Evolutionary conservation across 2,329 filamentous ascomycete genomes (phyloP).

Genomic region (Aaosphaeria arxii): DNA sequence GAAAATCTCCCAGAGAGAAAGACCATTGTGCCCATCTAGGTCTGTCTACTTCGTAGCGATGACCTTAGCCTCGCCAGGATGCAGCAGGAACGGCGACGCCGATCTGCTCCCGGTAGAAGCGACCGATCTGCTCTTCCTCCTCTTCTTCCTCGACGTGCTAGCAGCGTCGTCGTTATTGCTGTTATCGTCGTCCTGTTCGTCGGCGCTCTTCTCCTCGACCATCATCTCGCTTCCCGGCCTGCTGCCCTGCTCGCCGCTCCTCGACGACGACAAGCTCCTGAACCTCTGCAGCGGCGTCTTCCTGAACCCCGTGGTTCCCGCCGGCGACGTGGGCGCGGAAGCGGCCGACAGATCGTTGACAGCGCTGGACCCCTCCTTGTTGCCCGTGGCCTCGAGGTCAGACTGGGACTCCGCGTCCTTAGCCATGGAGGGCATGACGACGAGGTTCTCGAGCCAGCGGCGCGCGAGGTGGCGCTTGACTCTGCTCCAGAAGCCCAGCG

Average conservation of each 20-base stretch:
- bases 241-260: conserved; percentile 19
- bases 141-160: too few species aligned
- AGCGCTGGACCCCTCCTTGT: conserved; percentile 19
- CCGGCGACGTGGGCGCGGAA: conserved; percentile 34
- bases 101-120: too few species aligned
- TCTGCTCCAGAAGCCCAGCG: conserved; percentile 38
- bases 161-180: too few species aligned
- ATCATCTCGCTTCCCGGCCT: conserved; percentile 31
- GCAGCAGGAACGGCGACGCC: too few species aligned
- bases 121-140: too few species aligned
- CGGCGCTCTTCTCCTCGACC: conserved; percentile 39
- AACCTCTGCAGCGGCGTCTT: conserved; percentile 14
- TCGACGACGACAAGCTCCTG: conserved; percentile 32
- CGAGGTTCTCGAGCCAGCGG: conserved; percentile 41
- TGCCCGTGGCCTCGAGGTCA: conserved; percentile 2
- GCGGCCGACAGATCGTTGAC: conserved; percentile 32
- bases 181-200: conserved; percentile 9
- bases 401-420: background rate
- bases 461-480: conserved; percentile 39
- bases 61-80: too few species aligned
- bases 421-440: conserved; percentile 16
- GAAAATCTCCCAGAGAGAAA: too few species aligned
- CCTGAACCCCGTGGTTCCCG: conserved; percentile 23
- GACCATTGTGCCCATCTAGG: too few species aligned
- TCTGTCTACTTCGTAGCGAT: too few species aligned